phyloP scores from a whole-genome alignment of 2,329 filamentous ascomycete species.

The Fusarium beomiforme region DNA sequence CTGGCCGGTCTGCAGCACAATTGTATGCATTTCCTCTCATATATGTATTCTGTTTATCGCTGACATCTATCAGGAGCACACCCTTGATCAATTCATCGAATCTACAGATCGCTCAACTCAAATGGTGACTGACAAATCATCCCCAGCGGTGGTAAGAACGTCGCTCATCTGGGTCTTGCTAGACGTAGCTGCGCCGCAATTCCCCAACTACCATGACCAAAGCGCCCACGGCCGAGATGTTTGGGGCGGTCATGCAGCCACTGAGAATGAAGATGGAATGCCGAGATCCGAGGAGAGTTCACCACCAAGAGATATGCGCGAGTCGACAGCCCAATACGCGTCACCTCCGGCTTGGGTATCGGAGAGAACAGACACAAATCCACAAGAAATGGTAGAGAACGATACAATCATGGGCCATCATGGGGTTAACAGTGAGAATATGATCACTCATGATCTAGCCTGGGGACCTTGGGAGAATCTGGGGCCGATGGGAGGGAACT shows the following conservation, averaged over 20 bases:
- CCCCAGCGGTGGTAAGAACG: not conserved
- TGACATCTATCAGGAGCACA: not conserved
- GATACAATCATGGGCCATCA: not conserved
- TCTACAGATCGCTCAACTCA: not conserved
- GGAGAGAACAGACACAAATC: not conserved
- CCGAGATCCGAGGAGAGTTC: not conserved
- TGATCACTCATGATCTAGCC: not conserved
- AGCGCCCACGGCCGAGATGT: not conserved
- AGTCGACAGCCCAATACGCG: slow-evolving; percentile 31
- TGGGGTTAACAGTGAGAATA: not conserved
- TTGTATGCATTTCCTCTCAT: not conserved
- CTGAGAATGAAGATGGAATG: not conserved
- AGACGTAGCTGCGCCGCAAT: slow-evolving; percentile 24
- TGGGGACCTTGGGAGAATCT: slow-evolving; percentile 36
- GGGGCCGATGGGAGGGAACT: not conserved
- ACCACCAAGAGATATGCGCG: slow-evolving; percentile 16
- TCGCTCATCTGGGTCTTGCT: slow-evolving; percentile 22
- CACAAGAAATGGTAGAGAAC: not conserved
- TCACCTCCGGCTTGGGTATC: slow-evolving; percentile 24
- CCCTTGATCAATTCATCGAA: slow-evolving; percentile 15
- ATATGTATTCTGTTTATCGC: accelerated
- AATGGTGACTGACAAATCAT: not conserved
- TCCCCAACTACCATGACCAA: slow-evolving; percentile 10
- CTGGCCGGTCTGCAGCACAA: slow-evolving; percentile 24
- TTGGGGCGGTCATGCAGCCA: not conserved